Percentiles rank a stretch among this genome's conserved stretches.
These are phyloP conservation scores for Plantago major DNA, from an alignment of 257 asterid genomes.

Conservation along the genomic window DNA sequence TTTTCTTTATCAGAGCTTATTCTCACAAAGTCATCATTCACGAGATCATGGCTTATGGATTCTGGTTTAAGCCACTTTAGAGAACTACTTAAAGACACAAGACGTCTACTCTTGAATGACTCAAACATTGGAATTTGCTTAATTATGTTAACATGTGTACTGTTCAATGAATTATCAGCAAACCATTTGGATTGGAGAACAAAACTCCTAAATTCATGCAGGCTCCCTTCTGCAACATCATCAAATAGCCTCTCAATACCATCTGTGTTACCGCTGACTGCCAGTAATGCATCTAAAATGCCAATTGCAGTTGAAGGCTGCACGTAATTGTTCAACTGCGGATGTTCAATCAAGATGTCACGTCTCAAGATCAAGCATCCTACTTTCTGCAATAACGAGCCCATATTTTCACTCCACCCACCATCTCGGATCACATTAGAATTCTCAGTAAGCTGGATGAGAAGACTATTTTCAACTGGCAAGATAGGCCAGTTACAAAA, in stretches of 20 bases:
- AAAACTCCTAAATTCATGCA: constrained; percentile 84
- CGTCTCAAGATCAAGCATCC: constrained; percentile 84
- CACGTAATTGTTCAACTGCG: constrained; percentile 61
- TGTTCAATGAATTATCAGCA: constrained; percentile 48
- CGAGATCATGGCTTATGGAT: constrained; percentile 52
- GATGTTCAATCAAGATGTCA: constrained; percentile 68
- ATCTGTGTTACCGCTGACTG: constrained; percentile 47
- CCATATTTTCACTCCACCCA: constrained; percentile 97
- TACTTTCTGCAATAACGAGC: constrained; percentile 52
- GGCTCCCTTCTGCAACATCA: constrained; percentile 68
- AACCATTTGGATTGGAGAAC: constrained; percentile 97
- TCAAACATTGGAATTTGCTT: constrained; percentile 94
- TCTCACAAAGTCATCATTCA: constrained; percentile 76
- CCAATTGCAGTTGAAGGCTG: constrained; percentile 81
- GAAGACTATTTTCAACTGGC: constrained; percentile 71
- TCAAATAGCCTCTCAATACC: constrained; percentile 58
- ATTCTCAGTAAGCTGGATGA: constrained; percentile 73
- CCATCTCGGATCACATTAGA: constrained; percentile 83
- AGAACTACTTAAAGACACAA: constrained; percentile 61
- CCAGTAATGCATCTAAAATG: constrained; percentile 64
- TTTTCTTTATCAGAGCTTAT: constrained; percentile 81
- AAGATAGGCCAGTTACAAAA: constrained; percentile 90
- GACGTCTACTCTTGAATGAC: constrained; percentile 73
- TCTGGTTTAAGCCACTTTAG: constrained; percentile 85
- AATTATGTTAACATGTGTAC: constrained; percentile 49